Percentiles rank a stretch among this genome's conserved stretches.
Evolutionary conservation across 305 asterid genomes (phyloP).

Genomic region (Stenogyne calaminthoides): DNA sequence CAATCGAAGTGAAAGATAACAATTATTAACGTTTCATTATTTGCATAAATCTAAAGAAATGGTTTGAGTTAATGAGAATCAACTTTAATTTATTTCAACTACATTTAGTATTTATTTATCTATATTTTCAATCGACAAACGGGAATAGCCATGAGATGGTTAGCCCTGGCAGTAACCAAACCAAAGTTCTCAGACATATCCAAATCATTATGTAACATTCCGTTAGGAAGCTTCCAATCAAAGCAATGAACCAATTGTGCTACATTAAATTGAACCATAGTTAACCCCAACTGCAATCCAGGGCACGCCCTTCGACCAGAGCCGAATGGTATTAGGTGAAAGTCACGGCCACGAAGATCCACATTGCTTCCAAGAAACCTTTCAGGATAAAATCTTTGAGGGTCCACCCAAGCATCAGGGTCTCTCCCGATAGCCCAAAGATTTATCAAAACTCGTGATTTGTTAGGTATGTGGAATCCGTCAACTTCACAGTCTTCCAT

Average conservation of each 20-base stretch:
- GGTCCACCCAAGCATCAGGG: slow-evolving; percentile 35
- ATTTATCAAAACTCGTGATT: slow-evolving; percentile 30
- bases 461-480: slow-evolving; percentile 36
- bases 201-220: slow-evolving; percentile 13
- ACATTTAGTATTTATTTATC: background rate
- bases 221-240: slow-evolving; percentile 30
- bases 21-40: no score
- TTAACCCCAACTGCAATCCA: slow-evolving; percentile 43
- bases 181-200: slow-evolving; percentile 41
- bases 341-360: slow-evolving; percentile 35
- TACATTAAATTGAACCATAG: slow-evolving; percentile 18
- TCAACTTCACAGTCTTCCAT: slow-evolving; percentile 36
- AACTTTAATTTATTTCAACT: no score
- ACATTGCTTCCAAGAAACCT: slow-evolving; percentile 32
- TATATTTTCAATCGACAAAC: background rate
- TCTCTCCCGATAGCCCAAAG: slow-evolving; percentile 39
- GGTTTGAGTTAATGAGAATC: no score
- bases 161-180: slow-evolving; percentile 24
- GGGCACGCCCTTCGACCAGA: slow-evolving; percentile 48
- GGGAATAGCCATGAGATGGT: slow-evolving; percentile 25
- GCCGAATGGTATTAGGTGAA: slow-evolving; percentile 42
- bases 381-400: slow-evolving; percentile 38
- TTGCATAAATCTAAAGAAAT: no score
- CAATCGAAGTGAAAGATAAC: no score
- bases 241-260: slow-evolving; percentile 42